Evolutionary conservation across 108 stramenopile genomes (phyloP).

Genomic region (Skeletonema potamos): DNA sequence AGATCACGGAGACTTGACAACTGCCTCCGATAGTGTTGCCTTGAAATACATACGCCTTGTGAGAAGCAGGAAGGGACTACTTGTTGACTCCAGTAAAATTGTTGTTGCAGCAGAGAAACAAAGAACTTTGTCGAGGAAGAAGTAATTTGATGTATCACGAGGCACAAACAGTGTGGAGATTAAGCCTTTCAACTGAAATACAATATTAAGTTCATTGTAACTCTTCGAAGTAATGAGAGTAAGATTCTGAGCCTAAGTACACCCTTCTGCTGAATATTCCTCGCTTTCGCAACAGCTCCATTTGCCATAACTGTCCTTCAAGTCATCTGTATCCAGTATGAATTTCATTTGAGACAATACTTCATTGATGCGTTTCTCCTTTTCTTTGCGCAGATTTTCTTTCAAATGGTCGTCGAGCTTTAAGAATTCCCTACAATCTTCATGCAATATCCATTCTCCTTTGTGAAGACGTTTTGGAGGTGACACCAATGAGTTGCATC

Average conservation of each 20-base stretch:
- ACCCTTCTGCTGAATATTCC: conserved; percentile 46
- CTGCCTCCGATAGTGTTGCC: conserved; percentile 84
- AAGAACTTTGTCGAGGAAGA: conserved; percentile 85
- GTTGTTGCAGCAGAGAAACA: conserved; percentile 92
- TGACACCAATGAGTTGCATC: conserved; percentile 18
- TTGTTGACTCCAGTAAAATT: conserved; percentile 84
- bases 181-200: background rate
- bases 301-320: conserved; percentile 54
- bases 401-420: conserved; percentile 67
- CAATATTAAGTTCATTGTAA: background rate
- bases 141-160: too few species aligned
- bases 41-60: conserved; percentile 83
- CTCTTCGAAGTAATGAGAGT: too few species aligned
- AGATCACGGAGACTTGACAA: conserved; percentile 86
- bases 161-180: too few species aligned
- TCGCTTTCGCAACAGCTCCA: conserved; percentile 66
- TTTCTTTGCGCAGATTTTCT: conserved; percentile 62
- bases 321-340: conserved; percentile 66
- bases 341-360: conserved; percentile 72
- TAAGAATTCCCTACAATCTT: conserved; percentile 66
- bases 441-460: conserved; percentile 61
- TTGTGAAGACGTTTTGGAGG: conserved; percentile 22
- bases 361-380: conserved; percentile 58
- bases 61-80: conserved; percentile 81
- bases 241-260: background rate